Percentiles rank a stretch among this genome's conserved stretches.
Conservation (phyloP, 2,329 filamentous ascomycete species). For the Penicillium carneum region DNA sequence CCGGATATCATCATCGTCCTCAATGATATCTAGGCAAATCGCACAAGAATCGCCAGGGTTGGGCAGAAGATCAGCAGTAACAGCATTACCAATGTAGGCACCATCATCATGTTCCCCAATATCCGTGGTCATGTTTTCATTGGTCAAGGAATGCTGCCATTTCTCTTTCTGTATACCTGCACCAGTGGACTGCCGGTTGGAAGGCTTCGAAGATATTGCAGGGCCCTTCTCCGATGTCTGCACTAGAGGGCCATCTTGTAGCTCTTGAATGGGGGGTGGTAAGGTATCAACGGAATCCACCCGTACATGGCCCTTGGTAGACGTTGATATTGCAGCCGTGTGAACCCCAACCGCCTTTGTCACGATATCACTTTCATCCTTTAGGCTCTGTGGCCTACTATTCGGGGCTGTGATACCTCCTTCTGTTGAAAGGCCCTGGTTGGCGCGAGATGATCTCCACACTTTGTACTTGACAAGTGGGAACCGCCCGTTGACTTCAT, state of each 20-base stretch:
- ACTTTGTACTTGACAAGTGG: slow-evolving; percentile 95
- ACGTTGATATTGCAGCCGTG: slow-evolving; percentile 34
- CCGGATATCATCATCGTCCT: slow-evolving; percentile 94
- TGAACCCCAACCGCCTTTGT: slow-evolving; percentile 35
- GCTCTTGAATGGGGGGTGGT: slow-evolving; percentile 25
- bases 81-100: slow-evolving; percentile 79
- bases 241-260: slow-evolving; percentile 22
- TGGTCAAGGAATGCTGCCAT: slow-evolving; percentile 38
- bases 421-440: slow-evolving; percentile 80
- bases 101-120: slow-evolving; percentile 72
- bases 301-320: slow-evolving; percentile 29
- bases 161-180: slow-evolving; percentile 25
- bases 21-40: slow-evolving; percentile 91
- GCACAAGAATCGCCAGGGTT: slow-evolving; percentile 91
- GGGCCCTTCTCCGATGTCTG: slow-evolving; percentile 30
- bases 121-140: slow-evolving; percentile 63
- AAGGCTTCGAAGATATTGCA: background rate
- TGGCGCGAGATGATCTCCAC: slow-evolving; percentile 84
- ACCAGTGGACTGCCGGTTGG: slow-evolving; percentile 10
- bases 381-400: slow-evolving; percentile 76
- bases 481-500: slow-evolving; percentile 97
- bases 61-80: slow-evolving; percentile 79
- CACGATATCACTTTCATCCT: slow-evolving; percentile 63
- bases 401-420: slow-evolving; percentile 79
- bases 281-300: slow-evolving; percentile 24